These are phyloP conservation scores for Aechmea fasciata DNA, from an alignment of 176 grass and related monocot species.

Conservation along the genomic window DNA sequence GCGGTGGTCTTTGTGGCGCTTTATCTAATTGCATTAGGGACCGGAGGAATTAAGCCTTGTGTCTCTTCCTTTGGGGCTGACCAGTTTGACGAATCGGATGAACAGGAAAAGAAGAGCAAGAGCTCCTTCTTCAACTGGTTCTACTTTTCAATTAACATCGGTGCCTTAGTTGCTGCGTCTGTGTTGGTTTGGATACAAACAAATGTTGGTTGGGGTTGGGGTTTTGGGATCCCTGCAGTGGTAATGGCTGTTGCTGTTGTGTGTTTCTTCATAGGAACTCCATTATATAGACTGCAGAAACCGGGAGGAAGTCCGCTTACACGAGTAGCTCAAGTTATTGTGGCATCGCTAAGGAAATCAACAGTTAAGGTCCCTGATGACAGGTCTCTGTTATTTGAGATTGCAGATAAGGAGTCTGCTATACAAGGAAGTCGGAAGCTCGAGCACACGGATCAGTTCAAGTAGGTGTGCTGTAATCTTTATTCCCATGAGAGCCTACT, in stretches of 20 bases:
- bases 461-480: conserved; percentile 12
- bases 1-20: conserved; percentile 49
- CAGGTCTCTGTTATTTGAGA: conserved; percentile 38
- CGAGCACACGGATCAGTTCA: conserved; percentile 56
- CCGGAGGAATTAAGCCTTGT: conserved; percentile 87
- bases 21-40: conserved; percentile 67
- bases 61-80: conserved; percentile 73
- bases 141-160: conserved; percentile 90
- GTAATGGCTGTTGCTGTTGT: conserved; percentile 64
- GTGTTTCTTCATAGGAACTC: conserved; percentile 69
- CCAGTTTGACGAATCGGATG: conserved; percentile 74
- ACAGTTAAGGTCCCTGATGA: conserved; percentile 31
- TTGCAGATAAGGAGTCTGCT: conserved; percentile 46
- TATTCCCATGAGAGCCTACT: neutral
- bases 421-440: conserved; percentile 76
- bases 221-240: conserved; percentile 77
- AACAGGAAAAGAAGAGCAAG: conserved; percentile 51
- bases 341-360: conserved; percentile 39
- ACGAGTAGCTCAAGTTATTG: conserved; percentile 64
- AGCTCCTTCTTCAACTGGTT: conserved; percentile 92
- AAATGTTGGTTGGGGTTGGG: conserved; percentile 79
- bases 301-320: conserved; percentile 71
- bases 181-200: conserved; percentile 83
- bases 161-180: conserved; percentile 63
- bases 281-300: conserved; percentile 64